Conservation (phyloP, 441 rosid species). For the Adansonia grandidieri region DNA sequence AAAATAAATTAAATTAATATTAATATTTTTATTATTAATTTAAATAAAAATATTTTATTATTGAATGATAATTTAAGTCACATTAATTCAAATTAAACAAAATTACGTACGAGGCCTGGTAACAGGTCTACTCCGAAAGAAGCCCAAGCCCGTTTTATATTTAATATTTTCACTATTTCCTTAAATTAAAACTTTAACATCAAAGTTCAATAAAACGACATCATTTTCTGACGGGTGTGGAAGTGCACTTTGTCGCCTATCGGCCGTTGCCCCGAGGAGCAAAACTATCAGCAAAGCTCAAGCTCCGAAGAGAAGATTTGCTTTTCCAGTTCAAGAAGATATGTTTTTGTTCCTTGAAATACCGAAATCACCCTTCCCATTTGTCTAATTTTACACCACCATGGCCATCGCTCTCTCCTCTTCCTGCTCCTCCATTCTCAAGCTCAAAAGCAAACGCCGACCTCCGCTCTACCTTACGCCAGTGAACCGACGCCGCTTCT, state of each 20-base stretch:
- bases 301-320: background rate
- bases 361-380: background rate
- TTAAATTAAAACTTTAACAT: background rate
- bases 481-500: background rate
- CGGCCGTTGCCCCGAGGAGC: background rate
- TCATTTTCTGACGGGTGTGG: background rate
- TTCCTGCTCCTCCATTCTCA: slow-evolving; percentile 9
- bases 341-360: background rate
- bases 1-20: too few relatives aligned
- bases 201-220: background rate
- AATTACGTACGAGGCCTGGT: too few relatives aligned
- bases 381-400: slow-evolving; percentile 8
- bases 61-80: too few relatives aligned
- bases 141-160: background rate
- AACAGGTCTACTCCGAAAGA: too few relatives aligned
- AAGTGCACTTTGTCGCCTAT: background rate
- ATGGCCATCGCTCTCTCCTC: slow-evolving; percentile 6
- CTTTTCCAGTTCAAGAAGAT: background rate
- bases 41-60: too few relatives aligned
- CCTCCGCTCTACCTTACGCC: background rate
- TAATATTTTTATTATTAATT: too few relatives aligned
- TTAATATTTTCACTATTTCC: background rate
- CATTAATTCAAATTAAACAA: too few relatives aligned
- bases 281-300: background rate
- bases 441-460: background rate